These are phyloP conservation scores for Tricholoma sp. DNA, from an alignment of 768 basidiomycete species.

Conservation along the genomic window DNA sequence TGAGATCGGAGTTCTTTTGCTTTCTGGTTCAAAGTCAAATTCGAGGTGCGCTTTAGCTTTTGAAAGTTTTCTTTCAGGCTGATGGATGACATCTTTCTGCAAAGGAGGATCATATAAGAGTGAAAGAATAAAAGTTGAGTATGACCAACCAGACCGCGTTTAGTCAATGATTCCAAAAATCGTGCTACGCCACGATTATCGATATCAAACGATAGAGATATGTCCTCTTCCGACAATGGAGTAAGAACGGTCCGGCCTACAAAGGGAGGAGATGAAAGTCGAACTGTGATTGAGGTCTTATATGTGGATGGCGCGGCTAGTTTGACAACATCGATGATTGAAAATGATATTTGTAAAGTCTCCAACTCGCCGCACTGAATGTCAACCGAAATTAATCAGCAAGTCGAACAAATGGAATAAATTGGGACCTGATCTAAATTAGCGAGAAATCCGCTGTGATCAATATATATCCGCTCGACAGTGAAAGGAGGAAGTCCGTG, in stretches of 20 bases:
- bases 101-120: not conserved
- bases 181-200: slow-evolving; percentile 24
- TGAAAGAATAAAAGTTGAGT: not conserved
- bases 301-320: slow-evolving; percentile 20
- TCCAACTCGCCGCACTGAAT: slow-evolving; percentile 41
- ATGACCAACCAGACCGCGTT: slow-evolving; percentile 42
- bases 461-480: slow-evolving; percentile 46
- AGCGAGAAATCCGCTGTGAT: slow-evolving; percentile 43
- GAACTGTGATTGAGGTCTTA: slow-evolving; percentile 25
- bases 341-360: slow-evolving; percentile 43
- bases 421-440: slow-evolving; percentile 39
- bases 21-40: slow-evolving; percentile 13
- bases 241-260: slow-evolving; percentile 27
- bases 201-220: slow-evolving; percentile 35
- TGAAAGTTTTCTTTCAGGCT: slow-evolving; percentile 17
- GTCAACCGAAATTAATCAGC: not conserved
- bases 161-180: slow-evolving; percentile 37
- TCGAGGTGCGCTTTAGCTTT: slow-evolving; percentile 19
- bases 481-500: slow-evolving; percentile 27
- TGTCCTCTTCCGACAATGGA: slow-evolving; percentile 12
- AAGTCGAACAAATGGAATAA: not conserved
- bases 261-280: slow-evolving; percentile 32
- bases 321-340: slow-evolving; percentile 21
- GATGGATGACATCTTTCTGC: slow-evolving; percentile 9
- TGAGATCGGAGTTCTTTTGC: slow-evolving; percentile 7